Evolutionary conservation across 345 rosid species (phyloP).

Genomic region (Capsella bursapastoris): DNA sequence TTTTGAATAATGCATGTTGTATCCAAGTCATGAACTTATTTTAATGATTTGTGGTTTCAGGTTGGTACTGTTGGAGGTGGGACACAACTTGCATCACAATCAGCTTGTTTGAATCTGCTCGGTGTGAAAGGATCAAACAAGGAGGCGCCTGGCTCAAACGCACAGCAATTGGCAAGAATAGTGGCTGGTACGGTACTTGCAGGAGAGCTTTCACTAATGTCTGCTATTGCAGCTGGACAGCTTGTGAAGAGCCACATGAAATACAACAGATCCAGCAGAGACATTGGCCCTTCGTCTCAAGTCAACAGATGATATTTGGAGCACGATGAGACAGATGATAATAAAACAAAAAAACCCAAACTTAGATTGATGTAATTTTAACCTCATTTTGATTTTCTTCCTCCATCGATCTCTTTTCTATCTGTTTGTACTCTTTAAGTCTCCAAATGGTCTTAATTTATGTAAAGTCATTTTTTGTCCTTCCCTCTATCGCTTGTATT

Average conservation of each 20-base stretch:
- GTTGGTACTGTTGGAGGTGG: conserved; percentile 91
- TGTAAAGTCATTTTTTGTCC: conserved; percentile 23
- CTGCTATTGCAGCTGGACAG: conserved; percentile 77
- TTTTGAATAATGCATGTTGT: neutral
- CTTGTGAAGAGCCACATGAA: conserved; percentile 87
- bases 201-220: conserved; percentile 76
- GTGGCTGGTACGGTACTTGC: conserved; percentile 88
- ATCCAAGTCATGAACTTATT: conserved; percentile 10
- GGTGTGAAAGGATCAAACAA: conserved; percentile 67
- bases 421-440: conserved; percentile 13
- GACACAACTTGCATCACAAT: conserved; percentile 81
- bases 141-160: conserved; percentile 63
- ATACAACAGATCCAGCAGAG: conserved; percentile 72
- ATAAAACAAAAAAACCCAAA: conserved; percentile 14
- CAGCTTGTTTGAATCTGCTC: conserved; percentile 76
- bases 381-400: conserved; percentile 31
- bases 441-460: conserved; percentile 4
- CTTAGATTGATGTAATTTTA: conserved; percentile 17
- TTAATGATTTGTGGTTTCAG: conserved; percentile 41
- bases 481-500: neutral
- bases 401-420: neutral
- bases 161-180: conserved; percentile 60
- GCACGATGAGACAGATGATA: conserved; percentile 12
- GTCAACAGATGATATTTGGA: conserved; percentile 31
- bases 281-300: conserved; percentile 46